These are phyloP conservation scores for Fusarium incarnatum DNA, from an alignment of 2,329 filamentous ascomycete species.

Conservation along the genomic window DNA sequence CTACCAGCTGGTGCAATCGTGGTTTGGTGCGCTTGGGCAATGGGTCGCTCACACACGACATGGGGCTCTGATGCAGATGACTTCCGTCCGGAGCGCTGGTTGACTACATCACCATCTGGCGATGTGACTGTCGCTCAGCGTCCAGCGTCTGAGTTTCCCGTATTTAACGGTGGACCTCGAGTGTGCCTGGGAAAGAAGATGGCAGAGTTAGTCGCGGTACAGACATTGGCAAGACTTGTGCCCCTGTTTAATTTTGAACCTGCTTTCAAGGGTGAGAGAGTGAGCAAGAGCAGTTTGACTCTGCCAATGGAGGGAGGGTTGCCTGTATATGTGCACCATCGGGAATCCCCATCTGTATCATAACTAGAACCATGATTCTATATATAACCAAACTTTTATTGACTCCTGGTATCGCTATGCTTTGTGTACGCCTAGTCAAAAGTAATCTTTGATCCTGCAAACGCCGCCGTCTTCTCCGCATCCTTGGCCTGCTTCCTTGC, in stretches of 20 bases:
- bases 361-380: not conserved
- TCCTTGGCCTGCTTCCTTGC: conserved; percentile 73
- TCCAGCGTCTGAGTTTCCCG: conserved; percentile 68
- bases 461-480: conserved; percentile 62
- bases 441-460: conserved; percentile 68
- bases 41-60: conserved; percentile 66
- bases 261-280: conserved; percentile 59
- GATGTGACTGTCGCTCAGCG: conserved; percentile 56
- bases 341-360: not conserved
- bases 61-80: conserved; percentile 68
- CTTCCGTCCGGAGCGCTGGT: conserved; percentile 69
- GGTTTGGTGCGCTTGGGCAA: conserved; percentile 73
- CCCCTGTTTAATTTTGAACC: conserved; percentile 63
- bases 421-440: conserved; percentile 60
- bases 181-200: conserved; percentile 72
- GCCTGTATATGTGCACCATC: conserved; percentile 51
- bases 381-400: conserved; percentile 29
- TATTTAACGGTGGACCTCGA: conserved; percentile 73
- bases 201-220: conserved; percentile 70
- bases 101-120: conserved; percentile 50
- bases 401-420: conserved; percentile 38
- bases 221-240: conserved; percentile 64
- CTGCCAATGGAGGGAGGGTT: conserved; percentile 72
- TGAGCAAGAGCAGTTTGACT: conserved; percentile 71
- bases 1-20: conserved; percentile 66